Evolutionary conservation across 1,284 basidiomycete species (phyloP).

Genomic region (Ganoderma lingzhi): DNA sequence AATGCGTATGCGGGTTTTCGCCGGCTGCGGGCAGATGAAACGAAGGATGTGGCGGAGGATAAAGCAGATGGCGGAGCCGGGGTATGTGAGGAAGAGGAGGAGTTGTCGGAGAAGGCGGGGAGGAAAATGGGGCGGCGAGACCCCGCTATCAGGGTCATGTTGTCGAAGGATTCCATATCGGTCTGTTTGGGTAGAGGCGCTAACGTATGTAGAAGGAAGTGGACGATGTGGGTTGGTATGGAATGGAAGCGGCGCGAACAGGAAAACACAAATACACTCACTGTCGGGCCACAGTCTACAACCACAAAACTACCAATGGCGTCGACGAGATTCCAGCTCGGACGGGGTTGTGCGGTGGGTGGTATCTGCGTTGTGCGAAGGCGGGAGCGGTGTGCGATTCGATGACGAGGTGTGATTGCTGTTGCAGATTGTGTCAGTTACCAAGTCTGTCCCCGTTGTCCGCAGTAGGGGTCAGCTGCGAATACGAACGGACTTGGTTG

Average conservation of each 20-base stretch:
- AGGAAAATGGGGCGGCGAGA: constrained; percentile 30
- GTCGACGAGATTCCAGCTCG: neutral
- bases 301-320: constrained; percentile 2
- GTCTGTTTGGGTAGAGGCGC: constrained; percentile 1
- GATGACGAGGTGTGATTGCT: neutral
- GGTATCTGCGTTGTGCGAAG: neutral
- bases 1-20: constrained; percentile 25
- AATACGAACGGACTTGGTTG: constrained; percentile 13
- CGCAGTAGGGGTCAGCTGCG: neutral
- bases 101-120: constrained; percentile 19
- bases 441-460: neutral
- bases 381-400: neutral
- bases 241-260: neutral
- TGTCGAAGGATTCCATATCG: constrained; percentile 30
- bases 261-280: constrained; percentile 1
- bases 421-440: constrained; percentile 12
- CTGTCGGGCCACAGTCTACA: constrained; percentile 10
- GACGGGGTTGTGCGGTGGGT: neutral
- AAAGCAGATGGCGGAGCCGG: constrained; percentile 15
- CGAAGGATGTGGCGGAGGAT: neutral
- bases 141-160: constrained; percentile 26
- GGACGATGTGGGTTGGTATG: neutral
- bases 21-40: constrained; percentile 10
- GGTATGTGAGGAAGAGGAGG: constrained; percentile 27
- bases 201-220: neutral